Base-by-base conservation (phyloP, 2,329 filamentous ascomycete genomes). In the Sporothrix pallida region DNA sequence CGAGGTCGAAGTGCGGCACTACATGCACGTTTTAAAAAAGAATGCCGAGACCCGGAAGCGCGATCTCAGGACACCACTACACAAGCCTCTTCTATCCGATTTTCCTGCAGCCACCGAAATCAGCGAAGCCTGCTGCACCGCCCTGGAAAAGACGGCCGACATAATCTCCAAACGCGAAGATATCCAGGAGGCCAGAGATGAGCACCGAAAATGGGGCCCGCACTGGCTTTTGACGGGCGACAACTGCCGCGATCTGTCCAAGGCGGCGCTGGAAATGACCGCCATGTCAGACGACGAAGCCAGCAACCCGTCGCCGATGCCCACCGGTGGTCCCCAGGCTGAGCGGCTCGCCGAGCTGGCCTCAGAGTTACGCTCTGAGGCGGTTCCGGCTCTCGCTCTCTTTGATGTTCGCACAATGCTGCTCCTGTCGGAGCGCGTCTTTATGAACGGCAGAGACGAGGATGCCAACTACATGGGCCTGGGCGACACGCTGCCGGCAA, bases 71-170 rank as follows among this genome's bases (percentile, higher is more conserved):
- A 37, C 20, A 6, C 67, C 58, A 7, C 78, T 81, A 6, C 80
- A 83, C 79, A 76, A 80, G 37, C 76, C 89, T 44, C 81, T 83
- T 37, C 79, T 86, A 71, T 83, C 84, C 12, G 89, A 94, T 72
- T 83, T 93, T 1, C 91, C 81, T 0, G 90, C 93, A 1, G 94
- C 95, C 0, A 79, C 87, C 1, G 94, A 98, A 80, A 82, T 97
- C 37, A 89, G 90, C 77, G 82, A 85, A 26, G 87, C 89, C 73
- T 93, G 92, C 78, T 90, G 88, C 77, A 81, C 83, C 8, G 86
- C 87, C 4, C 85, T 97, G 8, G 92, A 97, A 71, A 81, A 86
- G 75, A 89, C 89, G 20, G 93, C 91, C 0, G 91, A 93, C 76
- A 86, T 86, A 1, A 79, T 97, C 0, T 86, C 90, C 0, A 82